Base-by-base conservation (phyloP, 164 flowering plant species). In the Vitis labrusca region DNA sequence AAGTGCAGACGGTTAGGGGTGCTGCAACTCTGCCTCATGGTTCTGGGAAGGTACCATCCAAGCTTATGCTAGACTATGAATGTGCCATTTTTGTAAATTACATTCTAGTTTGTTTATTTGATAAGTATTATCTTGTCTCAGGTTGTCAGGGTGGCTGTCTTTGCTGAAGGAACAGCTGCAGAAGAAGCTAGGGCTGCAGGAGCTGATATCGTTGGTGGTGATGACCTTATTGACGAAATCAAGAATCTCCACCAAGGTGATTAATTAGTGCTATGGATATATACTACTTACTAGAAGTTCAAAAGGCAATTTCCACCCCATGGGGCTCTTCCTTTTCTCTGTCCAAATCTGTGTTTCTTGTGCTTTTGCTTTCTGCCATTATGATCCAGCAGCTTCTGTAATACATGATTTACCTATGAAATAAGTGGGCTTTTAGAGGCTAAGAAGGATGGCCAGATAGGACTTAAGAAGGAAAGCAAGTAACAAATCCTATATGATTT, bases 161-260 rank as follows among this genome's bases (percentile, higher is more conserved):
- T 96, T 85, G 97, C 98, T 64, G 95, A 93, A 75, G 99, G 98
- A 54, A 77, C 82, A 30, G 88, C 88, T 69, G 99, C 98, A 67
- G 98, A 89, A 19, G 99, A 93, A 78, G 99, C 99, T 29, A 82
- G 89, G 71, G 94, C 88, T 69, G 98, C 97, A 10, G 99, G 99
- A 71, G 98, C 99, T 71, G 97, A 90, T 84, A 54, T 92, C 64
- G 97, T 96, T 68, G 99, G 99, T 61, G 99, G 91, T 47, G 79
- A 67, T 23, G 98, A 96, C 56, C 93, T 96, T 71, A 83, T 92
- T 73, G 93, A 96, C 66, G 84, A 82, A 79, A 92, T 96, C 47
- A 37, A 37, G 44, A 37, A 37, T 37, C 12, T 9, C 4, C n/a
- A 60, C 13, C n/a, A 58, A 8, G 32, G n/a, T 19, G 14, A 68